phyloP scores from a whole-genome alignment of 345 rosid species.

The Acer yangbiense region DNA sequence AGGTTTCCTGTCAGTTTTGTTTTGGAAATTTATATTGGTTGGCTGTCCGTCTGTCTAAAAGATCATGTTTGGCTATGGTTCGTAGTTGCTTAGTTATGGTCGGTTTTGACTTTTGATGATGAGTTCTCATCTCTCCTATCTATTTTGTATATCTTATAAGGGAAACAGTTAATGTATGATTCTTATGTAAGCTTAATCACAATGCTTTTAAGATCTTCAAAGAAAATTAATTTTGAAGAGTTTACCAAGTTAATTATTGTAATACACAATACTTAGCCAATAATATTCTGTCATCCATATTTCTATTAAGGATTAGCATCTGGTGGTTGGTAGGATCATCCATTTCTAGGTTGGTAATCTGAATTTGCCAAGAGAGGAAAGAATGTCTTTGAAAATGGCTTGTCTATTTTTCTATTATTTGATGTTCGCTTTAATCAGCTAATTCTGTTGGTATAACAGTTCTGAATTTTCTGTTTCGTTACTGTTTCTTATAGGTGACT shows the following conservation, averaged over 20 bases:
- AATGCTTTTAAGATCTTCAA: neutral
- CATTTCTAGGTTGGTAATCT: neutral
- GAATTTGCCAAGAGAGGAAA: neutral
- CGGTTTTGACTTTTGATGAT: too few species aligned
- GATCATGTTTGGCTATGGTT: neutral
- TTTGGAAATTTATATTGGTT: too few species aligned
- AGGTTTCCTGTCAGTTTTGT: too few species aligned
- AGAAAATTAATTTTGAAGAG: too few species aligned
- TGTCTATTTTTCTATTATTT: neutral
- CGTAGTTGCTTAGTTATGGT: too few species aligned
- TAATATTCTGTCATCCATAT: neutral
- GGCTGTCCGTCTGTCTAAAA: neutral
- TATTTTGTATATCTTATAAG: too few species aligned
- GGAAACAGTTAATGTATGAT: too few species aligned
- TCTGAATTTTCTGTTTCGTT: neutral
- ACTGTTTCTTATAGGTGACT: constrained; percentile 59
- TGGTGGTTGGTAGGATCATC: neutral
- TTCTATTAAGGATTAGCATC: neutral
- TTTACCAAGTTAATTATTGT: too few species aligned
- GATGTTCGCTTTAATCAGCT: neutral
- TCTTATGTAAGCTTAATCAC: too few species aligned
- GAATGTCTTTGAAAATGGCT: neutral
- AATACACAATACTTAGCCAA: too few species aligned
- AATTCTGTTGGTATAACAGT: neutral
- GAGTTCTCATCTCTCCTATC: too few species aligned